Evolutionary conservation across 495 filamentous ascomycete genomes (phyloP), one percentile per base, ranked within the genome.

Genomic region (Aspergillus sclerotiicarbonarius): DNA sequence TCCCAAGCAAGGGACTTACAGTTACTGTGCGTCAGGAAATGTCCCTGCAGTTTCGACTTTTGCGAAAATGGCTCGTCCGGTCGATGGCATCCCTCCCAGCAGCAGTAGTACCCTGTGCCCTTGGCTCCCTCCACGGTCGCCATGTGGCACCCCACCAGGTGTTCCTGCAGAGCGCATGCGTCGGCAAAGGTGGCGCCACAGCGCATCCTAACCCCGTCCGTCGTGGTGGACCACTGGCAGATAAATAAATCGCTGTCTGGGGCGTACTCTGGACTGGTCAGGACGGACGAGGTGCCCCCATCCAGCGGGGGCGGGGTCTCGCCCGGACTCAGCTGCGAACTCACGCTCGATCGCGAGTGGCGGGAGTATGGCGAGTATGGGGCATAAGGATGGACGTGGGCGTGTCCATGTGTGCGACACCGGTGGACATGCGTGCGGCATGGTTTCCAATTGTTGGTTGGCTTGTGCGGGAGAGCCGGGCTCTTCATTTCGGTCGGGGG

Each of bases 31-130:
- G 75, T 79, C 21, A 79, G 56, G 47, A 77, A 79, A 52, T 79
- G 76, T 5, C 76, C 76, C 46, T 79, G 76, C n/a, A 79, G 69
- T 48, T 79, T 79, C 1, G 76, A 79, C 56, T 79, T 79, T 51
- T 79, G 76, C 43, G 76, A 79, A 46, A 79, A 79, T 3, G 76
- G 75, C 52, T 79, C 75, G 39, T 75, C 64, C 3, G 76, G 76
- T 0, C 76, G 76, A 53, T 74, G 70, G 31, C 76, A 79, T 9
- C 75, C 76, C 51, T 73, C 68, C 76, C 76, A 79, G 59, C 75
- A 70, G 51, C 76, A 79, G 51, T 79, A 79, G 59, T 79, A 79
- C n/a, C 76, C 76, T 16, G 67, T 70, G 1, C 76, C 75, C 60
- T 71, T 78, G n/a, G 70, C 68, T 1, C 76, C 76, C 29, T 75